Base-by-base conservation (phyloP, 2,329 filamentous ascomycete species). In the Alternaria alternata region DNA sequence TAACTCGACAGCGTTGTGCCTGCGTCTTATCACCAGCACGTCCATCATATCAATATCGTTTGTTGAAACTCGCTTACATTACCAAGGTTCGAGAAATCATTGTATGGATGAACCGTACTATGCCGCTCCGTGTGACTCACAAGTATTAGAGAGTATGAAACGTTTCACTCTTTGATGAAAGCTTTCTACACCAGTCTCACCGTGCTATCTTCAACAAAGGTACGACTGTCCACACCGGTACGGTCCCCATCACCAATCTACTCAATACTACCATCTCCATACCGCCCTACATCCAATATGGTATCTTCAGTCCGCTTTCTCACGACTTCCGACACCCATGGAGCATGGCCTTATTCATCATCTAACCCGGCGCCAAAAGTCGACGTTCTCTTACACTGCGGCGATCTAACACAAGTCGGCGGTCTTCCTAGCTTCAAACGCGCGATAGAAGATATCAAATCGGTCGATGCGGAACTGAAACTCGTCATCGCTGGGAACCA, bases 401-500 rank as follows among this genome's bases (percentile, higher is more conserved):
- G 24, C 1, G 24, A 24, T 0, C 24, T 24, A 7, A 88, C 85
- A 6, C 81, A 80, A 65, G 77, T 78, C 41, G 84, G 85, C 6
- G 74, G 76, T 16, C 57, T 78, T 4, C 42, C 66, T 9, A 81
- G 86, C 67, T 83, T 86, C 65, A 62, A 78, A 18, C 58, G 64
- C 7, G 81, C 81, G 4, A 67, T 86, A 14, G 67, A 79, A 14
- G 78, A 83, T 66, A 78, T 88, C n/a, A 73, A 74, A 7, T 63
- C 69, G 0, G 79, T 85, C 36, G 72, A 83, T 6, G 85, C 85
- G 1, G 81, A 83, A 18, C 74, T 88, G 4, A 88, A 88, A 64
- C 75, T 88, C 26, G 81, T 88, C 38, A 88, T 89, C 54, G 83
- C 86, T 0, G 86, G 86, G 0, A 88, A 88, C 70, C 87, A 89